Base-by-base conservation (phyloP, 2,329 filamentous ascomycete genomes). In the Lachnellula hyalina region DNA sequence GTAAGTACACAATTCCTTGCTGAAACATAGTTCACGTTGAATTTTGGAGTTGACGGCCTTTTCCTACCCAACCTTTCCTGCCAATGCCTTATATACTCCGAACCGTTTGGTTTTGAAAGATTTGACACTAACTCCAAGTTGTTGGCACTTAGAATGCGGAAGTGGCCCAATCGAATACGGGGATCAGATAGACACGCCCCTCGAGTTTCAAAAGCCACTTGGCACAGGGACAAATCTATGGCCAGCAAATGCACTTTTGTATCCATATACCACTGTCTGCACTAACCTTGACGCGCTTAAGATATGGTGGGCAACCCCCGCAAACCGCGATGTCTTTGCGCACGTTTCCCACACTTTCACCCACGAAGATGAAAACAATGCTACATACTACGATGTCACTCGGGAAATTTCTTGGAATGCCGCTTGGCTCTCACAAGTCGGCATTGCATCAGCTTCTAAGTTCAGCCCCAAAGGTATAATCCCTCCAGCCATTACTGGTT, bases 281-380 rank as follows among this genome's bases (percentile, higher is more conserved):
- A 74, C 73, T 17, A 64, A 75, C 56, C 65, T 77, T 1, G 81
- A 84, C 64, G 60, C 69, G 3, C 71, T 84, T 9, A 70, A 77
- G 44, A 63, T 70, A n/a, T 85, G 80, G 80, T 83, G 81, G 69
- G 68, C 73, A 25, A 76, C 65, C n/a, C 51, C 71, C 8, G 58
- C 58, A 3, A 82, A 84, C 64, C 72, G 74, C 21, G 75, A 84
- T 65, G 69, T 71, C 11, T 85, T 82, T 65, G 77, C 75, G 7
- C 77, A 82, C 51, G 70, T 85, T n/a, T 83, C 81, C 1, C 82
- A 85, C 67, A 85, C 82, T 1, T 85, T 84, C 66, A 80, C 79
- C 2, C 82, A 85, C 59, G 71, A 77, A 60, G 77, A 78, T 58
- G 69, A 83, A 55, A 78, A 84, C 62, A 84, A 84, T 58, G 78